Percentiles rank a stretch among this genome's conserved stretches.
Conservation (phyloP, 2,329 filamentous ascomycete genomes). For the Teratosphaeria destructans region DNA sequence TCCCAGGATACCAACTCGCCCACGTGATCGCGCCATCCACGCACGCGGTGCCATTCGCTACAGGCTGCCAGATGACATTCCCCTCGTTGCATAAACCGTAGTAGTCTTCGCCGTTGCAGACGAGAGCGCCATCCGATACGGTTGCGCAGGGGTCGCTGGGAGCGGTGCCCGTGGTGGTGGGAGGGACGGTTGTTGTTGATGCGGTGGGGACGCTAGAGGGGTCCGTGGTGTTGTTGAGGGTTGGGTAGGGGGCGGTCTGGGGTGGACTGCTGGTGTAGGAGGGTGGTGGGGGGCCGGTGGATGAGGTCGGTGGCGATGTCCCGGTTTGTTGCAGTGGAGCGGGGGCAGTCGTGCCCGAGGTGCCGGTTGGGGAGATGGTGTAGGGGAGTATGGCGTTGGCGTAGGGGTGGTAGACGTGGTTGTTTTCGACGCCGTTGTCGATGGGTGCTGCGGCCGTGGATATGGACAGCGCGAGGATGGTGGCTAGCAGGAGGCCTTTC, state of each 20-base stretch:
- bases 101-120: slow-evolving; percentile 31
- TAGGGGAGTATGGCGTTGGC: background rate
- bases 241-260: background rate
- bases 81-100: slow-evolving; percentile 37
- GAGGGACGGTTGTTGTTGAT: background rate
- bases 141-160: background rate
- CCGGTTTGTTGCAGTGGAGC: background rate
- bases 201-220: background rate
- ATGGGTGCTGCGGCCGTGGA: background rate
- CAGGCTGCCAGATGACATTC: slow-evolving; percentile 28
- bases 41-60: slow-evolving; percentile 35
- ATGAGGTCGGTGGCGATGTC: background rate
- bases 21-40: slow-evolving; percentile 8
- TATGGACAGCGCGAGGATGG: background rate
- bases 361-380: background rate
- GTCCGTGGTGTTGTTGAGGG: background rate
- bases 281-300: background rate
- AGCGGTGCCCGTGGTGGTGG: background rate
- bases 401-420: background rate
- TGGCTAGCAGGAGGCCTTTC: background rate
- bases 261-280: background rate
- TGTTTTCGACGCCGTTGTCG: background rate
- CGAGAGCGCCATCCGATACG: slow-evolving; percentile 21
- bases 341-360: background rate
- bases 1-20: background rate